Base-by-base conservation (phyloP, 139 green algal species). In the Spirogloea muscicola region DNA sequence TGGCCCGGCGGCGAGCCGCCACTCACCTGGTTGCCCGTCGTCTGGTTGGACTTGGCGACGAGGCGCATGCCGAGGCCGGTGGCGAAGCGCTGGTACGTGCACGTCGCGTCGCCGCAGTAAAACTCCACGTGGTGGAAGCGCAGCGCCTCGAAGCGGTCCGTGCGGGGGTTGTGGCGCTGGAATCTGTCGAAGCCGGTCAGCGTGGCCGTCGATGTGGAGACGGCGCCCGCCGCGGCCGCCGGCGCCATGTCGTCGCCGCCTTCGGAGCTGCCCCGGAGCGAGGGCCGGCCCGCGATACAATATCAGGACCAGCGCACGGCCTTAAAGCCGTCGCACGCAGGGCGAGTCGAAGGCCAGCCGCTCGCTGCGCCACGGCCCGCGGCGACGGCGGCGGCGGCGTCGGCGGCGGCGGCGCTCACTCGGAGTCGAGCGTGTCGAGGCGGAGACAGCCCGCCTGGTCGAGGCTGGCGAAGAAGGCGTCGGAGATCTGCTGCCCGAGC, bases 61-160 rank as follows among this genome's bases (percentile, higher is more conserved):
- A 92, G 68, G 0, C 80, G 77, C 90, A 98, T 94, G 10, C 94
- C 94, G 43, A 98, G 84, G 5, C 89, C 94, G 61, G 88, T 87
- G 29, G 86, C 84, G 76, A 98, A 97, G 55, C 93, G 92, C 78
- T 62, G 36, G 71, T 34, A 43, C 0, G 90, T 90, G 60, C 84
- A 95, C 3, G 88, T 96, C 18, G 94, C 94, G 52, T 98, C 94
- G 3, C 79, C 72, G 55, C 84, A 92, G 86, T 87, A 98, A 49
- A 96, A 96, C 71, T 98, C 93, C 34, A 98, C 72, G 72, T 96
- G 90, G 60, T 98, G 90, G 41, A 98, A 98, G n/a, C 85, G 68
- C 18, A 87, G 64, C 21, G 92, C 76, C 1, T 69, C 3, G 48
- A 97, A 97, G 44, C 60, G 72, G 78, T 97, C 92, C 52, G 66